phyloP scores from a whole-genome alignment of 1,139 yeast genomes.

The Kodamaea sp. region DNA sequence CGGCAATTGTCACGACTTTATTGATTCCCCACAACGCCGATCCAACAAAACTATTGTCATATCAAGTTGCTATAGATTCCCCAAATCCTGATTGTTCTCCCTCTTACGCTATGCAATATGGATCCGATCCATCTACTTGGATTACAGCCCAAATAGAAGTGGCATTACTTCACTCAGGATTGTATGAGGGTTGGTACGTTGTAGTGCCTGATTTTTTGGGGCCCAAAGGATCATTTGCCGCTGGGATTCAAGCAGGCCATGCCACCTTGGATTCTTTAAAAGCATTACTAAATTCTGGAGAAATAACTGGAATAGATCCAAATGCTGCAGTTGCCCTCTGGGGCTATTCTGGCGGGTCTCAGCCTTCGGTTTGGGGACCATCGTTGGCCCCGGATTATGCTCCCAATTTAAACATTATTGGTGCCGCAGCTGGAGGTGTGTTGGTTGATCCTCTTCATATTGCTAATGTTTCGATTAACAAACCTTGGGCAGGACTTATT shows the following conservation, averaged over 20 bases:
- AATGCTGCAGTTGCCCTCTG: conserved; percentile 28
- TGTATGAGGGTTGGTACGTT: conserved; percentile 33
- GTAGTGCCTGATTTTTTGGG: conserved; percentile 39
- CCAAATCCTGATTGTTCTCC: conserved; percentile 30
- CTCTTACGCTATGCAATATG: conserved; percentile 27
- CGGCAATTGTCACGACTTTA: conserved; percentile 31
- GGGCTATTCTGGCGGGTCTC: conserved; percentile 41
- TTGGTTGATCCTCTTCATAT: conserved; percentile 25
- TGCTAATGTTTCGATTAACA: conserved; percentile 23
- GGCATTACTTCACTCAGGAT: conserved; percentile 9
- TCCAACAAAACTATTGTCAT: conserved; percentile 28
- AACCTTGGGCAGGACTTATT: conserved; percentile 26
- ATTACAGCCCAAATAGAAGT: conserved; percentile 9
- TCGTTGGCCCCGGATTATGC: conserved; percentile 34
- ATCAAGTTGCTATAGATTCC: conserved; percentile 38
- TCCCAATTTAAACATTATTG: conserved; percentile 30
- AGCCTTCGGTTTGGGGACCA: conserved; percentile 40
- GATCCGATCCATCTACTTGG: conserved; percentile 15
- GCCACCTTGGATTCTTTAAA: conserved; percentile 28
- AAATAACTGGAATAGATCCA: conserved; percentile 23
- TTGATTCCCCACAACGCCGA: conserved; percentile 33
- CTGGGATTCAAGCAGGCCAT: conserved; percentile 29
- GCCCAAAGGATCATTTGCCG: conserved; percentile 26
- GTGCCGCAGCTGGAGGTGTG: conserved; percentile 36
- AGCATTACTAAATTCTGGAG: conserved; percentile 23